Percentiles rank a stretch among this genome's conserved stretches.
These are phyloP conservation scores for Lasiosphaeria ovina DNA, from an alignment of 495 filamentous ascomycete genomes.

Conservation along the genomic window DNA sequence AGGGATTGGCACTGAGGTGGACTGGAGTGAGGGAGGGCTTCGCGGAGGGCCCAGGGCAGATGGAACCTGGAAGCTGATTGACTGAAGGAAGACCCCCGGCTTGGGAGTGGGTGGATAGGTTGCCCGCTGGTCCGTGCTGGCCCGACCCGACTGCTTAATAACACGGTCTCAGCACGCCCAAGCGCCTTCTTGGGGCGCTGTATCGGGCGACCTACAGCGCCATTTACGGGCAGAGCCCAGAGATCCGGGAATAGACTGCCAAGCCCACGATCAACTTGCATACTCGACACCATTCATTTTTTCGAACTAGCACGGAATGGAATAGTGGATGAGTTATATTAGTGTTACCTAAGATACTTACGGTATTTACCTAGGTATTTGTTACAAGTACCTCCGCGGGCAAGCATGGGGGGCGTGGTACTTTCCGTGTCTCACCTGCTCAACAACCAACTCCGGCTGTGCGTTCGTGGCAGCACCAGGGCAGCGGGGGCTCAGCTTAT, in stretches of 20 bases:
- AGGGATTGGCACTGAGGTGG: constrained; percentile 18
- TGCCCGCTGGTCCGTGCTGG: constrained; percentile 14
- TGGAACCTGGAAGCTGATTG: constrained; percentile 3
- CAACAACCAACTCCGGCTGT: too few species aligned
- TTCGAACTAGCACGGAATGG: too few species aligned
- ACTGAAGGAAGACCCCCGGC: neutral
- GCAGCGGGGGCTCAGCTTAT: too few species aligned
- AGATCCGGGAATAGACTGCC: constrained; percentile 3
- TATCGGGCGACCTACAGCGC: neutral
- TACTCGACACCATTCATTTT: too few species aligned
- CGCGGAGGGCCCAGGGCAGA: neutral
- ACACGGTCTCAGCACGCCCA: neutral
- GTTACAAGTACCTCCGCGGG: too few species aligned
- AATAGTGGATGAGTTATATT: too few species aligned
- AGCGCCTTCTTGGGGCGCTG: neutral
- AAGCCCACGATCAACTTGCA: neutral
- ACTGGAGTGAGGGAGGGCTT: too few species aligned
- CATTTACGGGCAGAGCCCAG: neutral
- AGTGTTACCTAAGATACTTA: too few species aligned
- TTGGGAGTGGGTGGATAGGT: constrained; percentile 11
- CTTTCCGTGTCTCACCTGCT: too few species aligned
- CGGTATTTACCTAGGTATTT: too few species aligned
- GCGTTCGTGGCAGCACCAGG: too few species aligned
- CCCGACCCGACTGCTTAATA: neutral
- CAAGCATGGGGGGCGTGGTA: too few species aligned